Evolutionary conservation across 2,329 filamentous ascomycete species (phyloP).

Genomic region (Cryphonectria parasitica): DNA sequence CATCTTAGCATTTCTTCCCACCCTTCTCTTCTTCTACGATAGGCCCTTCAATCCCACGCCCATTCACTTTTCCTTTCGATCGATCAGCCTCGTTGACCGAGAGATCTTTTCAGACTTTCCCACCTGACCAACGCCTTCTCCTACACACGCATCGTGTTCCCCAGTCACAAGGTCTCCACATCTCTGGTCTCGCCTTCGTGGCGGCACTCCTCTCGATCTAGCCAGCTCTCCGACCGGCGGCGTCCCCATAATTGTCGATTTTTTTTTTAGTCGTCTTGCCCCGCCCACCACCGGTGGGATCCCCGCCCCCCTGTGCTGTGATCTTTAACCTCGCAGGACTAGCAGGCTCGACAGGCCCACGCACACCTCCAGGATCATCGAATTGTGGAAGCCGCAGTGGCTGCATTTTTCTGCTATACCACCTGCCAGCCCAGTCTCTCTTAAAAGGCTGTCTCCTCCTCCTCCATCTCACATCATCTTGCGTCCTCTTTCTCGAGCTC

Average conservation of each 20-base stretch:
- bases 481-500: conserved; percentile 11
- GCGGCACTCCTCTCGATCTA: neutral
- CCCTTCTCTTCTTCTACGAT: neutral
- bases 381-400: conserved; percentile 8
- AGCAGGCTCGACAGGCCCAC: conserved; percentile 10
- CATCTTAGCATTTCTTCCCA: neutral
- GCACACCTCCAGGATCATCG: conserved; percentile 8
- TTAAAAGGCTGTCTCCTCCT: conserved; percentile 22
- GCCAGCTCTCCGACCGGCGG: conserved; percentile 4
- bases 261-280: conserved; percentile 15
- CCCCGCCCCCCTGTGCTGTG: conserved; percentile 3
- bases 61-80: neutral
- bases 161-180: conserved; percentile 6
- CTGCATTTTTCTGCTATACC: neutral
- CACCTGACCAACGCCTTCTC: neutral
- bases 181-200: conserved; percentile 2
- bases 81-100: neutral
- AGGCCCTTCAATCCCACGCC: neutral
- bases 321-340: conserved; percentile 1
- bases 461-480: neutral
- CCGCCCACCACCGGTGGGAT: neutral
- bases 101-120: neutral
- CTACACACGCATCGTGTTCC: neutral
- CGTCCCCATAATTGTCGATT: conserved; percentile 15
- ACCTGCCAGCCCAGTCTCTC: conserved; percentile 2